Evolutionary conservation across 1,284 basidiomycete genomes (phyloP).

Genomic region (Leccinum variabile): DNA sequence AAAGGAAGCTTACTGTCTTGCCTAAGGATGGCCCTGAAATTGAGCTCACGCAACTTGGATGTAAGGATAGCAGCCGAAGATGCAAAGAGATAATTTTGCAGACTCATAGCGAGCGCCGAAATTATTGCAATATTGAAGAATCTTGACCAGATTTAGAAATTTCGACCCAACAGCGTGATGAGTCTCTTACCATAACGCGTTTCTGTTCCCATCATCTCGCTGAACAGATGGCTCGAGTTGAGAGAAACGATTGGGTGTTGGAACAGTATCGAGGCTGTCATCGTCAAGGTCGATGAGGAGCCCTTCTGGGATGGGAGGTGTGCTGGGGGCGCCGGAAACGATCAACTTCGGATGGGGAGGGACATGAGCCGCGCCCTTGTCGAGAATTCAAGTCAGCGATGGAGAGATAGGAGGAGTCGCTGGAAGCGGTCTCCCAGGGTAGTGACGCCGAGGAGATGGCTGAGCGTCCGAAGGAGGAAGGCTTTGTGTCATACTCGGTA

Average conservation of each 20-base stretch:
- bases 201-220: no score
- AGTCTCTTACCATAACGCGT: no score
- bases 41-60: no score
- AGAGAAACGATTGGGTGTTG: constrained; percentile 3
- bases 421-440: constrained; percentile 35
- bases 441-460: constrained; percentile 32
- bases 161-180: no score
- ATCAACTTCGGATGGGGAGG: constrained; percentile 19
- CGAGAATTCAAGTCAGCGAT: constrained; percentile 36
- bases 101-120: no score
- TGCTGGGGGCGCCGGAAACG: constrained; percentile 24
- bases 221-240: no score
- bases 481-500: constrained; percentile 29
- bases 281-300: constrained; percentile 36
- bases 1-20: no score
- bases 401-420: constrained; percentile 36
- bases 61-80: no score
- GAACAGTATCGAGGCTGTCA: constrained; percentile 28
- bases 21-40: no score
- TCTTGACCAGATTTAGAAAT: no score
- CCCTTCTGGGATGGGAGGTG: constrained; percentile 34
- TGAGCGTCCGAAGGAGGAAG: constrained; percentile 23
- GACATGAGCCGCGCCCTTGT: constrained; percentile 22
- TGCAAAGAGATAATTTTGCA: no score
- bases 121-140: no score